Evolutionary conservation across 1,284 basidiomycete genomes (phyloP).

Genomic region (Flammula alnicola): DNA sequence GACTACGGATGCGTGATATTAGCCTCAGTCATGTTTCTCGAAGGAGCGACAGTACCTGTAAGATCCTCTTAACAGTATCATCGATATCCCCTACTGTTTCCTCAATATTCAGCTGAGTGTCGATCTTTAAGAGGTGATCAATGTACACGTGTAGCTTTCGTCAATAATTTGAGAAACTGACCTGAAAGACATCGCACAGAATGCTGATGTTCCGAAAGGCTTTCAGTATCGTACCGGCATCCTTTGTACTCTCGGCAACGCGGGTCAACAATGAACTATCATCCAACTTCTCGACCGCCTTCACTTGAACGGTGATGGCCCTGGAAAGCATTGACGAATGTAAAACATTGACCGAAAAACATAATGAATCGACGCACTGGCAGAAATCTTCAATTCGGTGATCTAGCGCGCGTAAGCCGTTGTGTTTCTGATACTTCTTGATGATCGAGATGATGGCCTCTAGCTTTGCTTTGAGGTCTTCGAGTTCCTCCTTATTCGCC

Average conservation of each 20-base stretch:
- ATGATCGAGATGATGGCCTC: background rate
- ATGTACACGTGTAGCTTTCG: background rate
- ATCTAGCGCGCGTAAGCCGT: background rate
- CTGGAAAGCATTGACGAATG: background rate
- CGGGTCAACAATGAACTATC: background rate
- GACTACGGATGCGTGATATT: background rate
- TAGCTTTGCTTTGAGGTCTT: constrained; percentile 10
- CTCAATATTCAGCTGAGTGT: constrained; percentile 7
- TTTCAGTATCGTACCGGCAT: constrained; percentile 3
- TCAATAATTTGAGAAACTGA: constrained; percentile 3
- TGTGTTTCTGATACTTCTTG: constrained; percentile 3
- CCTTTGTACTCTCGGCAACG: background rate
- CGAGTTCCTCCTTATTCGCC: constrained; percentile 5
- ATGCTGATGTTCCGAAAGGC: constrained; percentile 10
- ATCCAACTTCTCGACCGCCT: background rate
- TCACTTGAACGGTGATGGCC: background rate
- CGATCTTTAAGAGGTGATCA: constrained; percentile 3
- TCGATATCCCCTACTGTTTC: background rate
- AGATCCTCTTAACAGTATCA: constrained; percentile 1
- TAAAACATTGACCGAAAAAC: background rate
- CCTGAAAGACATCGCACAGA: constrained; percentile 14
- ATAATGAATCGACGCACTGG: background rate
- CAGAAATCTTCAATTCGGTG: constrained; percentile 1
- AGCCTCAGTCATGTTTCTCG: background rate
- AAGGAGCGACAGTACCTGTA: background rate